Percentiles rank a stretch among this genome's conserved stretches.
Evolutionary conservation across 352 stramenopile genomes (phyloP).

Genomic region (Phytophthora colocasiae): DNA sequence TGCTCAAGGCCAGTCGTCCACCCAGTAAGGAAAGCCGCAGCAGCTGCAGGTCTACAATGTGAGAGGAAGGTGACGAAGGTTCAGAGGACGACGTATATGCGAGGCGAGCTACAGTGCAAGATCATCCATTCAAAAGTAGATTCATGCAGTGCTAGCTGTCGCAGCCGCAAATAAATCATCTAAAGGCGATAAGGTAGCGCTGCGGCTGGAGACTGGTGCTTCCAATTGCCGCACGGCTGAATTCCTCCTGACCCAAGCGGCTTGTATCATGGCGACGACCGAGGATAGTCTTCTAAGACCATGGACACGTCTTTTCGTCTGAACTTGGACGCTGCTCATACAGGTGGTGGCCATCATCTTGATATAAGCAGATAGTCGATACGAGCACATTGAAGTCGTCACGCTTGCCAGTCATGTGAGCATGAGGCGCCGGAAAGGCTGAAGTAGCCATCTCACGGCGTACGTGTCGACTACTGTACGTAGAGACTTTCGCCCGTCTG

Average conservation of each 20-base stretch:
- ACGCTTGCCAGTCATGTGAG: background rate
- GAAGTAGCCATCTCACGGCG: slow-evolving; percentile 14
- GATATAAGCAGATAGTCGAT: background rate
- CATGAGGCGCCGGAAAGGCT: slow-evolving; percentile 3
- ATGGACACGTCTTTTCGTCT: slow-evolving; percentile 5
- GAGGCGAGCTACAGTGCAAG: background rate
- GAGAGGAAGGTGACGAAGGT: background rate
- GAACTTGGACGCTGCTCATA: background rate
- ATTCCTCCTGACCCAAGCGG: slow-evolving; percentile 8
- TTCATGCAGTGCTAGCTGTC: background rate
- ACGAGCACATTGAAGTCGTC: too few relatives aligned
- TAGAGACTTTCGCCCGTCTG: slow-evolving; percentile 2
- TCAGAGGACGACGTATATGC: background rate
- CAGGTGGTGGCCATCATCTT: slow-evolving; percentile 8
- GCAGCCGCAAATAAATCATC: slow-evolving; percentile 23
- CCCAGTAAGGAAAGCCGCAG: slow-evolving; percentile 16
- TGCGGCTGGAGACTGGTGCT: background rate
- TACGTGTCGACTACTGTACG: background rate
- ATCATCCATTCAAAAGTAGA: slow-evolving; percentile 1
- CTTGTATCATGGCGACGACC: background rate
- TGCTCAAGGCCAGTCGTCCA: background rate
- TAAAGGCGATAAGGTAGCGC: background rate
- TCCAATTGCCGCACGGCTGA: background rate
- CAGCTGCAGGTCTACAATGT: slow-evolving; percentile 19
- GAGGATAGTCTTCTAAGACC: background rate